Base-by-base conservation (phyloP, 2,329 filamentous ascomycete genomes). In the Tolypocladium capitatum region DNA sequence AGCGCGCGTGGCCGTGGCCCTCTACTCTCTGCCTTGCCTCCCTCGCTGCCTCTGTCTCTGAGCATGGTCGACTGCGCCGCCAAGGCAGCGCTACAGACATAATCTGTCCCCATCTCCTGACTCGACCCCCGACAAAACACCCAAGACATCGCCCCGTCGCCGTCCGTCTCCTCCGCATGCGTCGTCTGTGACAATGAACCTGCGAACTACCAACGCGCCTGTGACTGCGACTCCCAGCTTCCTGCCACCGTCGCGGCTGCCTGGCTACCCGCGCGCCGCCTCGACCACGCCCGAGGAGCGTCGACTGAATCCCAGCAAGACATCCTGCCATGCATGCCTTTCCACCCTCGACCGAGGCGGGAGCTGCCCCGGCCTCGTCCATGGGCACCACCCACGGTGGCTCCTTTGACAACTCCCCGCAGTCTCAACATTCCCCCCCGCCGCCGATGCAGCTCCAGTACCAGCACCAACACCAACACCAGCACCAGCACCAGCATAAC, bases 301-400 rank as follows among this genome's bases (percentile, higher is more conserved):
- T 45, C 21, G 33, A 16, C 14, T 18, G 24, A 40, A 20, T 4
- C 20, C 31, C 21, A 35, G 27, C 38, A 33, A 27, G 43, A 27
- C 43, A 46, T n/a, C 34, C 40, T 5, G 33, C 49, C 40, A 52
- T 54, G 52, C 49, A 51, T 48, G 33, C 48, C 20, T 52, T 51
- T 28, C 36, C 52, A 21, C n/a, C 44, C 20, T 35, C 50, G 16
- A 31, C 44, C 14, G 47, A 49, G 27, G 18, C 42, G 24, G 45
- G 43, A 5, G 21, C 44, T 8, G 45, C 30, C 10, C 42, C 50
- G 14, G 24, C 31, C 13, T 20, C 52, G 32, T 32, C 47, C 27
- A 47, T 46, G 43, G 41, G 28, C 24, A 47, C 36, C 36, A 47
- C 47, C 32, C 35, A 27, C 10, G 36, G 46, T 35, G 48, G 46